These are phyloP conservation scores for Rusavskia elegans DNA, from an alignment of 495 filamentous ascomycete genomes.

Conservation along the genomic window DNA sequence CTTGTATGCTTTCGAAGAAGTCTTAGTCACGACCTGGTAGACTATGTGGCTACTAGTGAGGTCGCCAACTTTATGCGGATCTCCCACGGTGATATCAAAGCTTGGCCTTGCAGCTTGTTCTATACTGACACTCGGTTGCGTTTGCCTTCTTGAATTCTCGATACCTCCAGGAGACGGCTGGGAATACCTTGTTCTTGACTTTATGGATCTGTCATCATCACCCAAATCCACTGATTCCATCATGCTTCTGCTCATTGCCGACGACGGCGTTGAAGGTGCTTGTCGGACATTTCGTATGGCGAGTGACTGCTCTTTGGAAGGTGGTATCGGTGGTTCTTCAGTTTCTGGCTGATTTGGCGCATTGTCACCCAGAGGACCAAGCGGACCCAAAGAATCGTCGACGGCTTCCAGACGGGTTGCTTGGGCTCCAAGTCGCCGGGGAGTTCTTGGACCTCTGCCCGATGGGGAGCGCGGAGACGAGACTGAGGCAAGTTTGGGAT, in stretches of 20 bases:
- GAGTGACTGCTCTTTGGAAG: constrained; percentile 56
- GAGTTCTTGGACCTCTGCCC: constrained; percentile 38
- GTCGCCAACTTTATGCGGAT: constrained; percentile 96
- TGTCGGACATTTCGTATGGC: constrained; percentile 42
- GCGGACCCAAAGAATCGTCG: constrained; percentile 80
- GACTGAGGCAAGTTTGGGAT: constrained; percentile 15
- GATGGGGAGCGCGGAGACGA: constrained; percentile 29
- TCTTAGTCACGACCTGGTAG: constrained; percentile 90
- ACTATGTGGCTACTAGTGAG: constrained; percentile 94
- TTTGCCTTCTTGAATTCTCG: constrained; percentile 34
- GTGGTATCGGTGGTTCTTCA: constrained; percentile 72
- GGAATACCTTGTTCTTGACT: constrained; percentile 35
- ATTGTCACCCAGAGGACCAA: constrained; percentile 65
- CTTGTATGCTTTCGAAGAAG: constrained; percentile 88
- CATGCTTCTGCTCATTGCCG: constrained; percentile 27
- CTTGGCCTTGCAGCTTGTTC: constrained; percentile 81
- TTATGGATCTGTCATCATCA: constrained; percentile 40
- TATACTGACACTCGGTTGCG: constrained; percentile 68
- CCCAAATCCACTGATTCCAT: constrained; percentile 48
- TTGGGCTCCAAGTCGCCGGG: constrained; percentile 64
- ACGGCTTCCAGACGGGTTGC: constrained; percentile 74
- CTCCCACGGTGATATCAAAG: constrained; percentile 86
- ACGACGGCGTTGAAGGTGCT: constrained; percentile 29
- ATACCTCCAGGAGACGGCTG: constrained; percentile 38
- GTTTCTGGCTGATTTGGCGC: constrained; percentile 24